A percentile compares a stretch with the other conserved stretches of the same genome.
These are phyloP conservation scores for Fusarium burgessii DNA, from an alignment of 2,329 filamentous ascomycete species.

Conservation along the genomic window DNA sequence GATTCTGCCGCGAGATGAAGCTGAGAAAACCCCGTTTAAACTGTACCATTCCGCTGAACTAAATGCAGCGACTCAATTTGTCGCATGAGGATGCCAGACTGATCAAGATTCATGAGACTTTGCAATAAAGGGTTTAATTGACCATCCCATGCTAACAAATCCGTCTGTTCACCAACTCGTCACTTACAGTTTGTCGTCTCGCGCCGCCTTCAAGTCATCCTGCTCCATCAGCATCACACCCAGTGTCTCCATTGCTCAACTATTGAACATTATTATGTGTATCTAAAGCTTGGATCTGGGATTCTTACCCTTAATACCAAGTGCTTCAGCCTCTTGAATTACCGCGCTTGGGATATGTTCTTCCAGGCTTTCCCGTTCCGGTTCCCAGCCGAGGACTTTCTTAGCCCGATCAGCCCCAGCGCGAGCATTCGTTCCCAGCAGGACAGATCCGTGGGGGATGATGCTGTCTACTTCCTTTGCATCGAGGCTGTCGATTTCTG, in stretches of 20 bases:
- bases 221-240: not conserved
- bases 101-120: too few species aligned
- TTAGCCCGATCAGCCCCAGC: constrained; percentile 62
- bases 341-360: constrained; percentile 51
- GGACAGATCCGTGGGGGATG: constrained; percentile 57
- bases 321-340: constrained; percentile 34
- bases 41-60: too few species aligned
- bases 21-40: too few species aligned
- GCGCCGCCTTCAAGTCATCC: not conserved
- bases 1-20: too few species aligned
- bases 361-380: constrained; percentile 59
- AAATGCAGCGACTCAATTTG: too few species aligned
- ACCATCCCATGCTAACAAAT: too few species aligned
- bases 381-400: constrained; percentile 66
- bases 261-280: not conserved
- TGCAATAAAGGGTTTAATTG: too few species aligned
- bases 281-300: not conserved
- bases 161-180: too few species aligned
- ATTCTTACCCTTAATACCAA: constrained; percentile 6
- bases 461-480: constrained; percentile 58
- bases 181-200: not conserved
- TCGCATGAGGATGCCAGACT: too few species aligned
- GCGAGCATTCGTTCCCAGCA: constrained; percentile 69
- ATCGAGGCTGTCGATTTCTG: constrained; percentile 42
- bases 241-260: constrained; percentile 8